Evolutionary conservation across 1,284 basidiomycete genomes (phyloP), one percentile per base, ranked within the genome.

Genomic region (Irpex lacteus): DNA sequence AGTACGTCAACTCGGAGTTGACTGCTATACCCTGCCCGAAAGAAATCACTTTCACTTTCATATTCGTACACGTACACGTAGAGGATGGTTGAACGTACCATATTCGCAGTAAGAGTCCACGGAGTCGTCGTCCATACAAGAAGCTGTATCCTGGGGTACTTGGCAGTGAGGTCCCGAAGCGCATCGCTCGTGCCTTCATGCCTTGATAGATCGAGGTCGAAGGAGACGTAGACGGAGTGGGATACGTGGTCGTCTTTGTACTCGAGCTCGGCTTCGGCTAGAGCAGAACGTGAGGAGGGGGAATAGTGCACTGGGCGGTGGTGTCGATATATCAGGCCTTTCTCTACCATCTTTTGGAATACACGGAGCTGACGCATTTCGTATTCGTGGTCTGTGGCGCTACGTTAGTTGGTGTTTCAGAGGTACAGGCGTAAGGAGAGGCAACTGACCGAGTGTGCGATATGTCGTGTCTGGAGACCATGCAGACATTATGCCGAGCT

Each of bases 91-190:
- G n/a, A 5, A 67, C 83, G 54, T 69, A 94, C 95, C 91, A 97
- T 95, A 73, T 99, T 99, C 0, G 95, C 94, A 1, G 94, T 94
- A 56, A 99, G 79, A 5, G 95, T 98, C 97, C 97, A 99, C 0
- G 98, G 95, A 0, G 97, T 99, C 0, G 98, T 99, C 1, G 97
- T 99, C 98, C 98, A 99, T n/a, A 98, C 91, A 37, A 96, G 80
- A 8, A 97, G 70, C 18, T 84, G 82, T 2, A 91, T 75, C 15
- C 74, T 69, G 32, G 66, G 59, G 34, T 67, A 60, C 0, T 63
- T 65, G 5, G 67, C 60, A 5, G 71, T 61, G 11, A 73, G 54
- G 15, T 69, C 56, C 50, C 71, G 71, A 18, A 73, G 66, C n/a
- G 71, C 60, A 15, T 69, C 54, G 38, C 67, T 70, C 67, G 72